Conservation (phyloP, 2,329 filamentous ascomycete species). For the Nigrospora sphaerica region DNA sequence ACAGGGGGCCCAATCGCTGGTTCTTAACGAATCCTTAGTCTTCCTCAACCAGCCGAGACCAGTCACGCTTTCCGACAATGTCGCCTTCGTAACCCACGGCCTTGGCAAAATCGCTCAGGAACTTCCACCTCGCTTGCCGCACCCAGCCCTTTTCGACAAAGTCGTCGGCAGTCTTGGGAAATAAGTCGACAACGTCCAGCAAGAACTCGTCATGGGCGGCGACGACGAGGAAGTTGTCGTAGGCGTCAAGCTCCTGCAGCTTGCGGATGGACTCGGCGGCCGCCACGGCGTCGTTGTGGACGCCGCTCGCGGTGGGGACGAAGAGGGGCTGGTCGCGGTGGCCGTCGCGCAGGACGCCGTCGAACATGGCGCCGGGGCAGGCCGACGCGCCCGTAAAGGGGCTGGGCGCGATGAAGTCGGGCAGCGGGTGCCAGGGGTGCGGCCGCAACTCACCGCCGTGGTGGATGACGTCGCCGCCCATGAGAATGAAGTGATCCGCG, state of each 20-base stretch:
- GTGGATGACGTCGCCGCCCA: conserved; percentile 35
- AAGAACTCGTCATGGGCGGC: conserved; percentile 40
- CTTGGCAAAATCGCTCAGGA: conserved; percentile 40
- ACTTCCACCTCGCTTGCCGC: conserved; percentile 38
- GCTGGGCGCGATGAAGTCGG: conserved; percentile 27
- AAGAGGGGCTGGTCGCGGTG: conserved; percentile 23
- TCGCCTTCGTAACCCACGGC: conserved; percentile 26
- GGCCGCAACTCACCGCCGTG: conserved; percentile 29
- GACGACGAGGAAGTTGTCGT: conserved; percentile 34
- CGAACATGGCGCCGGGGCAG: conserved; percentile 33
- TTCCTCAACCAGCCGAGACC: conserved; percentile 2
- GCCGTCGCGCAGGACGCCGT: conserved; percentile 25
- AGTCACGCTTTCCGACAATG: conserved; percentile 11
- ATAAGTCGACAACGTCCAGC: conserved; percentile 36
- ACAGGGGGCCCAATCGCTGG: too few species aligned
- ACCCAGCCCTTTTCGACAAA: conserved; percentile 38
- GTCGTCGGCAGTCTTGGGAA: conserved; percentile 38
- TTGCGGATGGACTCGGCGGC: conserved; percentile 33
- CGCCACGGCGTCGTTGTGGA: conserved; percentile 18
- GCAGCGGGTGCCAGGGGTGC: conserved; percentile 23
- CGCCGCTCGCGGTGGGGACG: conserved; percentile 8
- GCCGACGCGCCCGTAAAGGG: conserved; percentile 22
- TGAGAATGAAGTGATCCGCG: conserved; percentile 28
- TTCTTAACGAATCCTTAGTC: neutral
- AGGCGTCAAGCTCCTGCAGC: conserved; percentile 36